These are phyloP conservation scores for Spinellus fusiger DNA, from an alignment of 192 early-diverging fungal species.

Conservation along the genomic window DNA sequence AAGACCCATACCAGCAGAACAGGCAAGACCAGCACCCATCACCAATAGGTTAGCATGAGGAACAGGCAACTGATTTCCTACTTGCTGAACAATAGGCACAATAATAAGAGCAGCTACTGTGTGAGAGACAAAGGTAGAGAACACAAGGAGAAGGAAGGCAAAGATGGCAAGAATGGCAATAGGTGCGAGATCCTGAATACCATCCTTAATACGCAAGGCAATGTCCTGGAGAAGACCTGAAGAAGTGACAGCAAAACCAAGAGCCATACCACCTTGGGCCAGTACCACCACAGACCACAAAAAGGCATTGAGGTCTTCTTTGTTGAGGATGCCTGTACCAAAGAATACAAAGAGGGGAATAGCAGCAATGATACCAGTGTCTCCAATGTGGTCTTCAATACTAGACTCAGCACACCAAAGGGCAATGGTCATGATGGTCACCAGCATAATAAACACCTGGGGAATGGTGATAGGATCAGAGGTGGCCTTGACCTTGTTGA, in stretches of 20 bases:
- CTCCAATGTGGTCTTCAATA: constrained; percentile 56
- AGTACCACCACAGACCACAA: constrained; percentile 53
- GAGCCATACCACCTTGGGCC: constrained; percentile 75
- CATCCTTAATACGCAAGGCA: constrained; percentile 49
- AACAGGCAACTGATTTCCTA: constrained; percentile 57
- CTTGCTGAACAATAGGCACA: constrained; percentile 65
- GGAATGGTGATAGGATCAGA: constrained; percentile 36
- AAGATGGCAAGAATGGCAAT: constrained; percentile 58
- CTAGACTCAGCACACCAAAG: constrained; percentile 65
- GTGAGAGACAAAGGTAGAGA: constrained; percentile 72
- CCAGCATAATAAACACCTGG: constrained; percentile 52
- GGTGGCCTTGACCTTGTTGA: constrained; percentile 38
- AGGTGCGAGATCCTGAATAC: constrained; percentile 42
- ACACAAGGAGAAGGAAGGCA: constrained; percentile 55
- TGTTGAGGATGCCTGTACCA: constrained; percentile 61
- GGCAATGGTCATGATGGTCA: constrained; percentile 59
- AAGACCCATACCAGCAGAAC: constrained; percentile 36
- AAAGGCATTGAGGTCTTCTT: constrained; percentile 74
- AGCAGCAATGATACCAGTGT: constrained; percentile 74
- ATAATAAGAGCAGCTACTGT: constrained; percentile 78
- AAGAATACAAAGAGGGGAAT: constrained; percentile 74
- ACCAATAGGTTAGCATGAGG: constrained; percentile 64
- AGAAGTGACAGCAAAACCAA: constrained; percentile 70
- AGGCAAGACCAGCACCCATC: constrained; percentile 58
- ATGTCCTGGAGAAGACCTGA: constrained; percentile 61